These are phyloP conservation scores for Coemansia sp. DNA, from an alignment of 192 early-diverging fungal genomes.

Conservation along the genomic window DNA sequence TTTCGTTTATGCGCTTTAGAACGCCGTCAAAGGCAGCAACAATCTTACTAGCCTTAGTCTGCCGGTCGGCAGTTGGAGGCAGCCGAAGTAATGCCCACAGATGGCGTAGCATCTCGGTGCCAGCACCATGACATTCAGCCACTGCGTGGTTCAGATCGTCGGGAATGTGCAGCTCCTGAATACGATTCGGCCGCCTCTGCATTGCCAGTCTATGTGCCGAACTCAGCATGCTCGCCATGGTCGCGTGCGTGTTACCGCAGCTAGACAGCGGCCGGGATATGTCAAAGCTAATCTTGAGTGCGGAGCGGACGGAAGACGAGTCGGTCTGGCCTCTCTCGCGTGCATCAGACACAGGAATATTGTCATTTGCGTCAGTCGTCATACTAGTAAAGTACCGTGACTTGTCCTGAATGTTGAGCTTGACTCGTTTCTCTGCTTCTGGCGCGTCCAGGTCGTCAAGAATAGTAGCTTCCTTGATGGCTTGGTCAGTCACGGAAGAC, in stretches of 20 bases:
- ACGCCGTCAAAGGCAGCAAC: conserved; percentile 38
- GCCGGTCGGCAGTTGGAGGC: conserved; percentile 34
- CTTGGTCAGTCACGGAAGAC: conserved; percentile 28
- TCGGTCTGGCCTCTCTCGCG: neutral
- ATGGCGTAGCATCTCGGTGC: conserved; percentile 57
- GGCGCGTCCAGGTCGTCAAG: conserved; percentile 70
- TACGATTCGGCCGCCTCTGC: conserved; percentile 38
- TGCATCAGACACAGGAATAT: neutral
- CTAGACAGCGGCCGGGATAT: conserved; percentile 26
- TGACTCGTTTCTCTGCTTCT: conserved; percentile 51
- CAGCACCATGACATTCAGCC: conserved; percentile 52
- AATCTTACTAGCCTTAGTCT: conserved; percentile 46
- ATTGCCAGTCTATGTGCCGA: conserved; percentile 23
- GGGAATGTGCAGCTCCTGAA: conserved; percentile 45
- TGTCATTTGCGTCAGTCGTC: conserved; percentile 25
- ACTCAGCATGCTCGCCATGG: conserved; percentile 27
- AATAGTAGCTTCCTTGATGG: conserved; percentile 61
- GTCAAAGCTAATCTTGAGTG: conserved; percentile 32
- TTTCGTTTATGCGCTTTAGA: conserved; percentile 34
- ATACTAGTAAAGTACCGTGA: conserved; percentile 76
- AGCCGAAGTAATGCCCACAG: conserved; percentile 49
- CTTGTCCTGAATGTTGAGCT: conserved; percentile 75
- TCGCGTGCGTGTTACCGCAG: conserved; percentile 37
- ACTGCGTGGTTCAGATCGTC: conserved; percentile 32
- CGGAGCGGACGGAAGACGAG: conserved; percentile 5